Conservation (phyloP, 306 rosid species). For the Abrus pulchellus region DNA sequence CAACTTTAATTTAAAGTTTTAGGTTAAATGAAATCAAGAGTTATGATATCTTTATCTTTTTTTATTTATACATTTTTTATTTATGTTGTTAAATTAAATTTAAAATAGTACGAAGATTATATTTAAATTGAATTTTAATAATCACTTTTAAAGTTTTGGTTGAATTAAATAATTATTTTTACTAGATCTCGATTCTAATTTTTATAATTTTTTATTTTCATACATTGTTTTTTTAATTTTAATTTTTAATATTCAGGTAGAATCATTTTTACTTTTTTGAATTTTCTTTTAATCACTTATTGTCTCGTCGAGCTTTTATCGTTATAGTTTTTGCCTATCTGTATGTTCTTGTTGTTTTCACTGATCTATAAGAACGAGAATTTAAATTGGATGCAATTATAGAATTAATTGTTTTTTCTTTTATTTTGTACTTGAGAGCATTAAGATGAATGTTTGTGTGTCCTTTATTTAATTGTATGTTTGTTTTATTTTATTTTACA, state of each 20-base stretch:
- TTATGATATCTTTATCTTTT: background rate
- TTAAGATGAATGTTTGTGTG: background rate
- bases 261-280: background rate
- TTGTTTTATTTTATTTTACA: background rate
- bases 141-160: background rate
- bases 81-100: background rate
- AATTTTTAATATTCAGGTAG: background rate
- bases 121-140: background rate
- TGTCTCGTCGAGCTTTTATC: too few species aligned
- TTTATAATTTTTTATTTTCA: background rate
- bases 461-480: background rate
- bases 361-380: background rate
- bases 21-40: background rate
- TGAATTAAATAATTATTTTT: background rate
- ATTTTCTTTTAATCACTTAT: too few species aligned
- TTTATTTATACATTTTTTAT: background rate
- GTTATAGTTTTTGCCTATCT: background rate
- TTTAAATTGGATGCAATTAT: background rate
- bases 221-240: background rate
- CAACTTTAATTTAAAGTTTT: background rate
- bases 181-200: background rate
- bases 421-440: background rate
- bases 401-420: background rate
- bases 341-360: background rate
- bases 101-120: background rate